These are phyloP conservation scores for Colletotrichum sp. DNA, from an alignment of 2,329 filamentous ascomycete species.

Conservation along the genomic window DNA sequence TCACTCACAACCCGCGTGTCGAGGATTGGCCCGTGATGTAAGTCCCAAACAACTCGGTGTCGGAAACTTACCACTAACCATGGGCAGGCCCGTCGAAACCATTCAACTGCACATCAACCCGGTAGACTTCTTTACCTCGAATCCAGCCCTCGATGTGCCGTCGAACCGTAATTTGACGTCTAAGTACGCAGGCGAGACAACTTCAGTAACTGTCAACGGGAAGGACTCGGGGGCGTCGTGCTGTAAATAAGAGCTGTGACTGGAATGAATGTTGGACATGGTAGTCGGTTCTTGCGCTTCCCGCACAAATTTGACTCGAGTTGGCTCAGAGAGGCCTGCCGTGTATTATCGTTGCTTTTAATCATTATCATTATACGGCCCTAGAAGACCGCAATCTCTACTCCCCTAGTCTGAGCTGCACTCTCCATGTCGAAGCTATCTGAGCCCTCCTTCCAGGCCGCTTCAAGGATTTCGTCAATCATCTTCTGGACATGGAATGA, in stretches of 20 bases:
- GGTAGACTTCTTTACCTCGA: constrained; percentile 55
- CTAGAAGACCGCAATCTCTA: constrained; percentile 22
- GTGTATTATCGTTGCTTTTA: background rate
- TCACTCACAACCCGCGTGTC: constrained; percentile 59
- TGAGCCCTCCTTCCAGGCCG: constrained; percentile 9
- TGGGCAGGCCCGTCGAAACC: constrained; percentile 53
- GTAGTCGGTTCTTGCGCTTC: background rate
- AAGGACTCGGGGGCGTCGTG: background rate
- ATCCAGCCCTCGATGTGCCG: constrained; percentile 44
- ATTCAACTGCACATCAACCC: constrained; percentile 52
- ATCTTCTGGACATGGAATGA: background rate
- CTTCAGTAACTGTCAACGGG: background rate
- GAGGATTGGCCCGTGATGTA: constrained; percentile 65
- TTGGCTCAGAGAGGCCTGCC: background rate
- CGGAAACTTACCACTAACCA: background rate
- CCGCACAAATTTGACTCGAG: background rate
- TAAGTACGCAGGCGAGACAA: background rate
- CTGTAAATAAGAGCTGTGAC: background rate
- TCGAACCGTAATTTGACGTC: background rate
- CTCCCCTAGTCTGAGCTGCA: constrained; percentile 2
- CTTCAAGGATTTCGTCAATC: constrained; percentile 3
- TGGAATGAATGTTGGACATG: background rate
- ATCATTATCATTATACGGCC: background rate
- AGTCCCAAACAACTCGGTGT: background rate
- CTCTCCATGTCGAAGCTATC: constrained; percentile 17